Evolutionary conservation across 306 rosid genomes (phyloP).

Genomic region (Argentina anserina): DNA sequence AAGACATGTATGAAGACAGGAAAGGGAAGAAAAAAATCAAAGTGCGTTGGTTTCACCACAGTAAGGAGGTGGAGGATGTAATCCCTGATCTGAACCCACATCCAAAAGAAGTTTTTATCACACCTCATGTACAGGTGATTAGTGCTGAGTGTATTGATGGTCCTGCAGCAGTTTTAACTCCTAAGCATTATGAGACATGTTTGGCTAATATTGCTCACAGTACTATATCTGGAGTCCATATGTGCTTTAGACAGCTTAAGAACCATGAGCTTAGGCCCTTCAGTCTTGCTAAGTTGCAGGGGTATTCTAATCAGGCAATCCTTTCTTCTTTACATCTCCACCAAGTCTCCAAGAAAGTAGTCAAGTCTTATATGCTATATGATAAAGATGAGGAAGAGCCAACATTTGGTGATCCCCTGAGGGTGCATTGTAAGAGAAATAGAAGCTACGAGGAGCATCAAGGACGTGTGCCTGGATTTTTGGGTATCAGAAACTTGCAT

Average conservation of each 20-base stretch:
- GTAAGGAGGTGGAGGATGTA: conserved; percentile 50
- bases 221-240: conserved; percentile 47
- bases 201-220: conserved; percentile 27
- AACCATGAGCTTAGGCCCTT: conserved; percentile 62
- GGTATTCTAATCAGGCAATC: conserved; percentile 61
- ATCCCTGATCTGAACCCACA: conserved; percentile 57
- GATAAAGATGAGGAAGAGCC: conserved; percentile 43
- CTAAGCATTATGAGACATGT: conserved; percentile 68
- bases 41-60: conserved; percentile 76
- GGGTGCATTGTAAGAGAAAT: conserved; percentile 39
- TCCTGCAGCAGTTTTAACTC: conserved; percentile 72
- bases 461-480: conserved; percentile 34
- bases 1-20: conserved; percentile 87
- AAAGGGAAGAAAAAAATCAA: conserved; percentile 68
- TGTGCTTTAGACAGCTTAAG: conserved; percentile 65
- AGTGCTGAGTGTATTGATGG: conserved; percentile 76
- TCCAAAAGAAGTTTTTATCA: conserved; percentile 73
- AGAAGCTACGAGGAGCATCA: conserved; percentile 36
- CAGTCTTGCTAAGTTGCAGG: conserved; percentile 57
- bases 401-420: conserved; percentile 36
- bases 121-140: conserved; percentile 79
- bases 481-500: conserved; percentile 29
- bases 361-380: conserved; percentile 25
- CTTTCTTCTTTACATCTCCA: conserved; percentile 44
- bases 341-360: conserved; percentile 37